Conservation (phyloP, 129 eudicot species). For the Glebionis coronaria region DNA sequence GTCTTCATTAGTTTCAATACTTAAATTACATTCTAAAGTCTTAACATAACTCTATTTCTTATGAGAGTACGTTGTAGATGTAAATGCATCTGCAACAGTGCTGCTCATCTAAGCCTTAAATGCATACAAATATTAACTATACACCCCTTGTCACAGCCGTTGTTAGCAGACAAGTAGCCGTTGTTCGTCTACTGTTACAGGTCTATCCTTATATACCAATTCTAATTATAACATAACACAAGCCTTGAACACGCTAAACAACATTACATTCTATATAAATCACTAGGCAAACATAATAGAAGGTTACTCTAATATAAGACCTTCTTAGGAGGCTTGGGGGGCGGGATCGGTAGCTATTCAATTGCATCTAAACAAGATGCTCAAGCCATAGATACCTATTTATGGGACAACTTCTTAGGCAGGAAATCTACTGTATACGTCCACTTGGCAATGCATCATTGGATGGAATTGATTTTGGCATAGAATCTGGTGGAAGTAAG, state of each 20-base stretch:
- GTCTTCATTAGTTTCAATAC: neutral
- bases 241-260: neutral
- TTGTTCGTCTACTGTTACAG: constrained; percentile 70
- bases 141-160: constrained; percentile 81
- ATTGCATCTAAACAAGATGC: constrained; percentile 30
- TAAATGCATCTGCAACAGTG: constrained; percentile 63
- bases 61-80: constrained; percentile 82
- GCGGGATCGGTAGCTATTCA: constrained; percentile 33
- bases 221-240: constrained; percentile 9
- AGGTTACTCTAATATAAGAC: constrained; percentile 13
- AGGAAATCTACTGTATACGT: constrained; percentile 22
- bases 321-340: too few species aligned
- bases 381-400: constrained; percentile 21
- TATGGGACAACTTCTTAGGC: constrained; percentile 37
- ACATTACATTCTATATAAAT: constrained; percentile 14
- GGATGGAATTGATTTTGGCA: constrained; percentile 44
- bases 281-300: constrained; percentile 8
- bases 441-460: constrained; percentile 36
- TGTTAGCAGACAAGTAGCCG: constrained; percentile 79
- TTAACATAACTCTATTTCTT: constrained; percentile 26
- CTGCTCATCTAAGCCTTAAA: constrained; percentile 80
- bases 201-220: constrained; percentile 31
- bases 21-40: neutral
- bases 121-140: constrained; percentile 77
- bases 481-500: constrained; percentile 31